Evolutionary conservation across 345 rosid genomes (phyloP), one percentile per base, ranked within the genome.

Genomic region (Citrus inodora): DNA sequence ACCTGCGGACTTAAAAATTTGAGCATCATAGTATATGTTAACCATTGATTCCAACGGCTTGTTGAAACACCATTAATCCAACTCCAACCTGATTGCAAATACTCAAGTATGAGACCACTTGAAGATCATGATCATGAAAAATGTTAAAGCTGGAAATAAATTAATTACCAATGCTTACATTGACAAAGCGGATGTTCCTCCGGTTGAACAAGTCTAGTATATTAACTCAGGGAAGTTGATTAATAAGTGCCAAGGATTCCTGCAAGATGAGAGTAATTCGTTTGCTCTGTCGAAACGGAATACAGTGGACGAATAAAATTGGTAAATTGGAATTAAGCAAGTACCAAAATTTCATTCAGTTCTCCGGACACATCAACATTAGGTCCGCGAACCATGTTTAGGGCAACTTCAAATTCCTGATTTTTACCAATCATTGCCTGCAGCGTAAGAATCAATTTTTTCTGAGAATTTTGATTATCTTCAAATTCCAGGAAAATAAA

Each of bases 1-100:
- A 86, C 92, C 88, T 74, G 92, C 89, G 19, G 87, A 73, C 32
- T 51, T 82, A 48, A 89, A 89, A n/a, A 89, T 86, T 67, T 85
- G 82, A 32, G 80, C 79, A 33, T 87, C 87, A 48, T 89, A 89
- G 77, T 82, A 89, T 66, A 82, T 77, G 61, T 85, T 85, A 82
- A 5, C 89, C 89, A 64, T 80, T 87, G 68, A 85, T 83, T 73
- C 92, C 92, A 24, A 80, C 77, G 76, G 74, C 83, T 74, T 89
- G 90, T 40, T 85, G 89, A 75, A 86, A 83, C 75, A 80, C 68
- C 92, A 89, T 87, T 24, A 89, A 67, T 73, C 89, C 92, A 64
- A 86, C 87, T 68, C 88, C 90, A 4, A 89, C 82, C 90, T 89
- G 76, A 25, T 28, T 17, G 27, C 25, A 11, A 61, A 59, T 33